Percentiles rank a stretch among this genome's conserved stretches.
phyloP scores from a whole-genome alignment of 2,329 filamentous ascomycete species.

The Nemania sp. region DNA sequence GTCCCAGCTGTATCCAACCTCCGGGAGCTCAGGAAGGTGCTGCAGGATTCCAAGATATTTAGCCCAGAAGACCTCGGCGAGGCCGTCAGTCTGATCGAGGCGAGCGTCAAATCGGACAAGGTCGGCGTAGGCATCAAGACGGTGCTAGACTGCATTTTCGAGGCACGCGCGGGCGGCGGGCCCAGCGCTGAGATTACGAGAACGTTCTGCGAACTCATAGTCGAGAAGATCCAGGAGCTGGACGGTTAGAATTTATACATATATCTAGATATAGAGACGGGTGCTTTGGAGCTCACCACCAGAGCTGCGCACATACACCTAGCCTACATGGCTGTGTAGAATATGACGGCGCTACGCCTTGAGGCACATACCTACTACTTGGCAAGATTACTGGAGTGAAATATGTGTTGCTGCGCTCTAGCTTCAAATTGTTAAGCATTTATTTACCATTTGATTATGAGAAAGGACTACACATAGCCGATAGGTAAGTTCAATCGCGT shows the following conservation, averaged over 20 bases:
- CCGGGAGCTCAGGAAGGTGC: constrained; percentile 16
- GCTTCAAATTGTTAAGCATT: too few species aligned
- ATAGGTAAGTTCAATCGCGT: too few species aligned
- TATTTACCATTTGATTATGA: too few species aligned
- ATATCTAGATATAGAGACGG: constrained; percentile 14
- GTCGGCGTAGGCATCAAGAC: constrained; percentile 25
- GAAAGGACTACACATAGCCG: too few species aligned
- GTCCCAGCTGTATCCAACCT: constrained; percentile 19
- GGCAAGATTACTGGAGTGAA: too few species aligned
- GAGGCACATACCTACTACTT: background rate
- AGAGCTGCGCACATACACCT: background rate
- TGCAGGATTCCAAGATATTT: constrained; percentile 22
- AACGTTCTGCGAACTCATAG: constrained; percentile 22
- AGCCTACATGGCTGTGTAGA: background rate
- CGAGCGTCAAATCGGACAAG: constrained; percentile 14
- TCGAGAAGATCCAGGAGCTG: constrained; percentile 26
- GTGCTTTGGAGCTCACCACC: background rate
- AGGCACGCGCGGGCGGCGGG: constrained; percentile 22
- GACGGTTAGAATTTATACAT: constrained; percentile 14
- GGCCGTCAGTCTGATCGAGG: constrained; percentile 14
- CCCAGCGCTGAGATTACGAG: constrained; percentile 14
- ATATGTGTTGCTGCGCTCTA: too few species aligned
- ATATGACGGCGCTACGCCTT: background rate
- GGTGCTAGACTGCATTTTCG: constrained; percentile 26
- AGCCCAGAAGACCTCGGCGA: constrained; percentile 23